These are phyloP conservation scores for Coelastrella sp. DNA, from an alignment of 139 green algal genomes.

Conservation along the genomic window DNA sequence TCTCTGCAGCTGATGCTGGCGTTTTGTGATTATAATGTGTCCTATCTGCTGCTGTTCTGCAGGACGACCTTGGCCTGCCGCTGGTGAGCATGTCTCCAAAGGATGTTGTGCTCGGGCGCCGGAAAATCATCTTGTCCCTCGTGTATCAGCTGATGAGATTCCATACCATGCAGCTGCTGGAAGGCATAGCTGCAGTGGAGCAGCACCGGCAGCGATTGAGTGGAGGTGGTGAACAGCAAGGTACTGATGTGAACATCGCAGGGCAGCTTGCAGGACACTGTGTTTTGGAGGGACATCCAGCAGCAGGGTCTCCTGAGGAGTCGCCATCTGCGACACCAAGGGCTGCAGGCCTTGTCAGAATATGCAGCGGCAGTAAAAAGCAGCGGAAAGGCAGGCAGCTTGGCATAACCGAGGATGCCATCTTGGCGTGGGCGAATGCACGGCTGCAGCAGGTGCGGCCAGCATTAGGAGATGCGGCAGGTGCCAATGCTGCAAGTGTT, in stretches of 20 bases:
- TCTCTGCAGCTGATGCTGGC: no score
- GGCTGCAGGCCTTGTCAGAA: not conserved
- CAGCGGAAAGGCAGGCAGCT: constrained; percentile 21
- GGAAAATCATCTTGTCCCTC: constrained; percentile 67
- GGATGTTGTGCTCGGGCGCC: constrained; percentile 60
- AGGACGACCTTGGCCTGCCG: constrained; percentile 49
- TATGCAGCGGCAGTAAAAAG: constrained; percentile 39
- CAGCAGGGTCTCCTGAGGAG: not conserved
- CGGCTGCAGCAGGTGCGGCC: constrained; percentile 47
- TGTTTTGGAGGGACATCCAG: not conserved
- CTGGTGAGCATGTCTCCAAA: constrained; percentile 59
- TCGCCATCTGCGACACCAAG: constrained; percentile 11
- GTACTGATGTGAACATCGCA: no score
- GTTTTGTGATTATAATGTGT: no score
- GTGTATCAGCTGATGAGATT: constrained; percentile 73
- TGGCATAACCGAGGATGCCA: constrained; percentile 43
- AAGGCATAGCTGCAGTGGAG: constrained; percentile 20
- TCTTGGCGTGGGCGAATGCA: constrained; percentile 67
- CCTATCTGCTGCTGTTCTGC: not conserved
- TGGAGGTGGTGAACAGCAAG: not conserved
- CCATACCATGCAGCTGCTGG: constrained; percentile 34
- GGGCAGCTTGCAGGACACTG: no score
- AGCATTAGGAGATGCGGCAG: constrained; percentile 21
- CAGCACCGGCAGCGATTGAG: not conserved
- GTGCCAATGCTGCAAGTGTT: not conserved